These are phyloP conservation scores for Perilla frutescens DNA, from an alignment of 257 asterid species.

Conservation along the genomic window DNA sequence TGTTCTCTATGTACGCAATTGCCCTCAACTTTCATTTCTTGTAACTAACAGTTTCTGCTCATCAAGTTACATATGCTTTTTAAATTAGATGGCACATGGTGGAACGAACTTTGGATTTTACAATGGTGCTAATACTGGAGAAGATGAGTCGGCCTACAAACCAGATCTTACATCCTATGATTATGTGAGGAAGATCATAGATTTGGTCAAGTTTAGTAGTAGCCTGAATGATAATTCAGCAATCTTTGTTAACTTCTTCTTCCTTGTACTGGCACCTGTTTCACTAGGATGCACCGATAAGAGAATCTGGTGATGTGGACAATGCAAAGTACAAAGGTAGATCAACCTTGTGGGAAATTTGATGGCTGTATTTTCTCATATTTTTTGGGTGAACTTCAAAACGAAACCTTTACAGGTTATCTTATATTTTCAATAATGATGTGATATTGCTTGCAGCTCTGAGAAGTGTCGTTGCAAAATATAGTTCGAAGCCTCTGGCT, in stretches of 20 bases:
- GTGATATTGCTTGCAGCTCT: constrained; percentile 68
- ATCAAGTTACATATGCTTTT: constrained; percentile 22
- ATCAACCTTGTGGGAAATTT: not conserved
- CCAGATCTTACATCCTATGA: constrained; percentile 97
- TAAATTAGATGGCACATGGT: constrained; percentile 90
- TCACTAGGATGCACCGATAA: constrained; percentile 90
- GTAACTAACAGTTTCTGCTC: constrained; percentile 29
- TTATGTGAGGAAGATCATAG: constrained; percentile 67
- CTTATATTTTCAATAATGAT: constrained; percentile 27
- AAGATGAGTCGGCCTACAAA: constrained; percentile 72
- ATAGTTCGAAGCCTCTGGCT: constrained; percentile 55
- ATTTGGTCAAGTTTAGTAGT: not conserved
- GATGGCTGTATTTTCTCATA: constrained; percentile 1
- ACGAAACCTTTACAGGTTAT: not conserved
- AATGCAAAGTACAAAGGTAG: constrained; percentile 83
- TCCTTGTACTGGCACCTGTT: constrained; percentile 34
- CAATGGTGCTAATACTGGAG: constrained; percentile 93
- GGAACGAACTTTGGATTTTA: constrained; percentile 96
- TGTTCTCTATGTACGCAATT: constrained; percentile 81
- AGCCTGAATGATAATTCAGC: constrained; percentile 30
- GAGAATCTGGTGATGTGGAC: constrained; percentile 93
- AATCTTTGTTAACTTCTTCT: constrained; percentile 31
- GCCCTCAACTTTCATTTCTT: constrained; percentile 34
- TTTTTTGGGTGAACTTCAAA: not conserved
- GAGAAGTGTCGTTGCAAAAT: constrained; percentile 72